Evolutionary conservation across 352 stramenopile genomes (phyloP).

Genomic region (Globisporangium iwayamae): DNA sequence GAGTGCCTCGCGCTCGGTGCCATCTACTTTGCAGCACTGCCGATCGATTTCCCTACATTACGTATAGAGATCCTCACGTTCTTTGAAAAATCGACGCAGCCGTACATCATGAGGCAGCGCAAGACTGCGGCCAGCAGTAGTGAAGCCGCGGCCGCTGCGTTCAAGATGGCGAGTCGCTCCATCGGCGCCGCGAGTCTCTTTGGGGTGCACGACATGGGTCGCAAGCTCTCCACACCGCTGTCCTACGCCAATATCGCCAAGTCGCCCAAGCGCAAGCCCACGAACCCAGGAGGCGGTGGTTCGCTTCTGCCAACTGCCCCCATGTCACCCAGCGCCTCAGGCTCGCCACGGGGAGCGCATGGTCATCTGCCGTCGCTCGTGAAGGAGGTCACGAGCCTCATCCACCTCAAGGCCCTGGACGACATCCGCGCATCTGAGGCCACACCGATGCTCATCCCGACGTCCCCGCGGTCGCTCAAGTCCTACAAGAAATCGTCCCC

Average conservation of each 20-base stretch:
- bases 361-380: conserved; percentile 9
- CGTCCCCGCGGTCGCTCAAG: conserved; percentile 40
- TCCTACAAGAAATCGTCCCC: conserved; percentile 40
- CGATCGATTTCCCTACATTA: conserved; percentile 55
- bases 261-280: conserved; percentile 27
- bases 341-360: neutral
- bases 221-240: conserved; percentile 34
- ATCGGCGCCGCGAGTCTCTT: conserved; percentile 46
- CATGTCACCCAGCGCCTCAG: neutral
- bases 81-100: conserved; percentile 51
- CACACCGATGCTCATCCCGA: conserved; percentile 22
- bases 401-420: conserved; percentile 18
- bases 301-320: conserved; percentile 13
- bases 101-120: conserved; percentile 53
- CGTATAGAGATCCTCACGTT: conserved; percentile 50
- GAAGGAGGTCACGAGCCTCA: conserved; percentile 15
- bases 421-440: conserved; percentile 28
- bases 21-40: conserved; percentile 57
- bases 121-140: conserved; percentile 16
- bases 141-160: conserved; percentile 16
- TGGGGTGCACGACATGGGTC: conserved; percentile 27
- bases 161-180: conserved; percentile 24
- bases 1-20: conserved; percentile 47
- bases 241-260: conserved; percentile 27
- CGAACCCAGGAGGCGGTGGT: conserved; percentile 1